Percentiles rank a stretch among this genome's conserved stretches.
Evolutionary conservation across 176 grass and related monocot species (phyloP).

Genomic region (Aechmea fasciata): DNA sequence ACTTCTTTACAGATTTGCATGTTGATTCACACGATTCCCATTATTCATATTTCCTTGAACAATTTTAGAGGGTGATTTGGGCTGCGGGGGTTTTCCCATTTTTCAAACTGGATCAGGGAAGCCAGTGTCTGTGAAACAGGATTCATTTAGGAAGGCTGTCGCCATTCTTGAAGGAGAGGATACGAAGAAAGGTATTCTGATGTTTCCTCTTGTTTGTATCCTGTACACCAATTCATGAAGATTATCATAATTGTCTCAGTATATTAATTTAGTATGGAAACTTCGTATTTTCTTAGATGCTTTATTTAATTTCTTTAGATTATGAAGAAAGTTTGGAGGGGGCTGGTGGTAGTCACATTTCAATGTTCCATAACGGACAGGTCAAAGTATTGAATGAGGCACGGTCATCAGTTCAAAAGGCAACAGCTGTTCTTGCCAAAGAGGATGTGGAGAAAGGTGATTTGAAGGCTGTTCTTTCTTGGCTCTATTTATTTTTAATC

Average conservation of each 20-base stretch:
- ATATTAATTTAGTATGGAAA: no score
- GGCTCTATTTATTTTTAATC: not conserved
- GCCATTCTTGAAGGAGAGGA: slow-evolving; percentile 42
- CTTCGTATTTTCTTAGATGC: not conserved
- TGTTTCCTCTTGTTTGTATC: no score
- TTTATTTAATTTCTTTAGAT: not conserved
- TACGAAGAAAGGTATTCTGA: slow-evolving; percentile 2
- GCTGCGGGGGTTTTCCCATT: slow-evolving; percentile 26
- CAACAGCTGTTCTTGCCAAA: slow-evolving; percentile 2
- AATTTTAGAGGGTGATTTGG: slow-evolving; percentile 26
- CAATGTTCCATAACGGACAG: not conserved
- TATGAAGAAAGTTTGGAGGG: not conserved
- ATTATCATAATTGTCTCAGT: no score
- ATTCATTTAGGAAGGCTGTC: slow-evolving; percentile 45
- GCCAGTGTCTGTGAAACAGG: slow-evolving; percentile 40
- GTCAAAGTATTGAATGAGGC: not conserved
- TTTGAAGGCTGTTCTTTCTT: not conserved
- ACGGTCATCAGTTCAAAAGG: not conserved
- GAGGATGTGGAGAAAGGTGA: not conserved
- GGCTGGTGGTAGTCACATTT: not conserved
- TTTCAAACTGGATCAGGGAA: slow-evolving; percentile 65
- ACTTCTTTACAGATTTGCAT: not conserved
- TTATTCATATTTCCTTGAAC: not conserved
- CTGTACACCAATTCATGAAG: no score
- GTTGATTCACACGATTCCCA: slow-evolving; percentile 2